Evolutionary conservation across 1,139 yeast genomes (phyloP).

Genomic region (Candida albicans): DNA sequence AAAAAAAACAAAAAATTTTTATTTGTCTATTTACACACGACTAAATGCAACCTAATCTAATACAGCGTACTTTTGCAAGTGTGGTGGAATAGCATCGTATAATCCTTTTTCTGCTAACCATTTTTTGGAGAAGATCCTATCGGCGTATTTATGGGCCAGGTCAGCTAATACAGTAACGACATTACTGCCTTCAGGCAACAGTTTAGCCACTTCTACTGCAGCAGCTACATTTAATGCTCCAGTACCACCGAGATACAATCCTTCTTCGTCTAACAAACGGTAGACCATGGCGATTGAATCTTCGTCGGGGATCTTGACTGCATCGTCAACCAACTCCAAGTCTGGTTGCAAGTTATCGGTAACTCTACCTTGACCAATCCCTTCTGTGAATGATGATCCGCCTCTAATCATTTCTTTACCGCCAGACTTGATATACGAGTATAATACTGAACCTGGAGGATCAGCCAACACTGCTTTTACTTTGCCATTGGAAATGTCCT

Average conservation of each 20-base stretch:
- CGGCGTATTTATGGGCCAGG: constrained; percentile 85
- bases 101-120: constrained; percentile 77
- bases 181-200: constrained; percentile 77
- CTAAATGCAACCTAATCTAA: constrained; percentile 23
- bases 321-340: constrained; percentile 69
- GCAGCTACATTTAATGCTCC: constrained; percentile 83
- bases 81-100: constrained; percentile 64
- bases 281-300: constrained; percentile 78
- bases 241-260: constrained; percentile 87
- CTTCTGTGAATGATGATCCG: constrained; percentile 90
- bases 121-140: constrained; percentile 68
- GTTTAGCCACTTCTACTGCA: constrained; percentile 68
- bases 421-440: constrained; percentile 69
- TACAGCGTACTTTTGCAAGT: constrained; percentile 63
- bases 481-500: constrained; percentile 57
- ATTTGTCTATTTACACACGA: constrained; percentile 2
- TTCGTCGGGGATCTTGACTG: constrained; percentile 72
- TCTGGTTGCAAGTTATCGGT: constrained; percentile 80
- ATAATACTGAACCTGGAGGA: constrained; percentile 89
- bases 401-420: constrained; percentile 63
- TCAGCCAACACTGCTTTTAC: constrained; percentile 76
- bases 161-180: constrained; percentile 86
- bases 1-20: not conserved
- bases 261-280: constrained; percentile 82
- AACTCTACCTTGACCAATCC: constrained; percentile 93